Base-by-base conservation (phyloP, 306 rosid species). In the Castanospermum australe region DNA sequence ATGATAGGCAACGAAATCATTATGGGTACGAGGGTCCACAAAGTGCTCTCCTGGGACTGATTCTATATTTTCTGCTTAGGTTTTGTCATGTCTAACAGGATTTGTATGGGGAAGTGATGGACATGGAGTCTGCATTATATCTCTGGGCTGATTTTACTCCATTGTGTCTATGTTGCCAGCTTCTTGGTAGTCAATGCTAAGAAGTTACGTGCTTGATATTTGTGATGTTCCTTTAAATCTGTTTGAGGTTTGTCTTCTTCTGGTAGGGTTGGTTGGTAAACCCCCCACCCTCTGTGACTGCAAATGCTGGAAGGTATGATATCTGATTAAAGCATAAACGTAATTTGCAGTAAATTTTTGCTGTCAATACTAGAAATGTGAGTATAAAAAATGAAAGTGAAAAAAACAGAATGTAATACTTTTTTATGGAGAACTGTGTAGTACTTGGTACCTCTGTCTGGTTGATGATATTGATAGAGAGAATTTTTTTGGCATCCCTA, bases 31-130 rank as follows among this genome's bases (percentile, higher is more conserved):
- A 50, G 76, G 82, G 69, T 75, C 75, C 75, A 67, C 44, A 70
- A 70, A 44, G 75, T 45, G 28, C 77, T 60, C 66, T 79, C 77
- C 24, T 71, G 82, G 54, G 77, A 85, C 89, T 85, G 77, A 82
- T 75, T 80, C 39, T 56, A 55, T 84, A 77, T 77, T 83, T 71
- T 80, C 75, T 82, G 52, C 82, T 72, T 71, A 79, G 88, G 81
- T 81, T 83, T 61, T 79, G 60, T 79, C 68, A 61, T 85, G 86
- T 71, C 83, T 88, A 74, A 67, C 91, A 68, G 83, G 84, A 86
- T 83, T 67, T 87, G 87, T 84, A 89, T 83, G 87, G 91, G 78
- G 72, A 77, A 82, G 62, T 82, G 76, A 67, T 84, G 79, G 67
- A 67, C 73, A 72, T 79, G 88, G 89, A 74, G 84, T 81, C 77